phyloP scores from a whole-genome alignment of 2,329 filamentous ascomycete species.

The Colletotrichum chlorophyti region DNA sequence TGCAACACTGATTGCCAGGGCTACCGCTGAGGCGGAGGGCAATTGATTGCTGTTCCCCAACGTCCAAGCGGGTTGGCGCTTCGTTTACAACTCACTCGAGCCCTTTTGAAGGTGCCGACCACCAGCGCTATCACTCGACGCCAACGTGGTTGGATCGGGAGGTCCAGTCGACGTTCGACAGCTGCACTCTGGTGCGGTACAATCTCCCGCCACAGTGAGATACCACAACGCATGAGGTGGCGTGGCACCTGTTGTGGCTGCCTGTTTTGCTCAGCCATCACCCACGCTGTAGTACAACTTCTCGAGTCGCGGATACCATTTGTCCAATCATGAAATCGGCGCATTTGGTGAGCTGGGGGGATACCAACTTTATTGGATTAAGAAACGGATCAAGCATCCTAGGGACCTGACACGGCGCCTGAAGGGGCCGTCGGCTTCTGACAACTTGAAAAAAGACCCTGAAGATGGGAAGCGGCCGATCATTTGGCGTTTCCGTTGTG shows the following conservation, averaged over 20 bases:
- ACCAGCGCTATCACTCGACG: slow-evolving; percentile 5
- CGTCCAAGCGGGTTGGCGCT: slow-evolving; percentile 14
- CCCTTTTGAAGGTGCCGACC: slow-evolving; percentile 3
- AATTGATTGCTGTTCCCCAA: neutral
- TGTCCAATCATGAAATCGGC: slow-evolving; percentile 22
- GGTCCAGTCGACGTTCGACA: neutral
- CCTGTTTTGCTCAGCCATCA: neutral
- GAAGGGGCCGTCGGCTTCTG: neutral
- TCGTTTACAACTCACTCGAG: neutral
- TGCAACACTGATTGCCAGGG: slow-evolving; percentile 18
- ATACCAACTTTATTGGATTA: too few relatives aligned
- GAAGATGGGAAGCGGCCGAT: neutral
- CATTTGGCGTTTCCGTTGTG: neutral
- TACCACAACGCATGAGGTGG: slow-evolving; percentile 21
- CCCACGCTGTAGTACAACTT: slow-evolving; percentile 20
- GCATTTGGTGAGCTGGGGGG: too few relatives aligned
- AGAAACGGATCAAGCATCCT: slow-evolving; percentile 1
- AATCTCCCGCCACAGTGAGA: neutral
- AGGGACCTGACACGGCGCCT: slow-evolving; percentile 1
- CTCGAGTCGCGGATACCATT: slow-evolving; percentile 12
- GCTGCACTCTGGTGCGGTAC: slow-evolving; percentile 1
- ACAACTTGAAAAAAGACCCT: slow-evolving; percentile 7
- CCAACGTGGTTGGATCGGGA: slow-evolving; percentile 6
- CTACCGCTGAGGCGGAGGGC: slow-evolving; percentile 15
- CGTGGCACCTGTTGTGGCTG: slow-evolving; percentile 25